phyloP scores from a whole-genome alignment of 2,329 filamentous ascomycete genomes.

The Scedosporium boydii region DNA sequence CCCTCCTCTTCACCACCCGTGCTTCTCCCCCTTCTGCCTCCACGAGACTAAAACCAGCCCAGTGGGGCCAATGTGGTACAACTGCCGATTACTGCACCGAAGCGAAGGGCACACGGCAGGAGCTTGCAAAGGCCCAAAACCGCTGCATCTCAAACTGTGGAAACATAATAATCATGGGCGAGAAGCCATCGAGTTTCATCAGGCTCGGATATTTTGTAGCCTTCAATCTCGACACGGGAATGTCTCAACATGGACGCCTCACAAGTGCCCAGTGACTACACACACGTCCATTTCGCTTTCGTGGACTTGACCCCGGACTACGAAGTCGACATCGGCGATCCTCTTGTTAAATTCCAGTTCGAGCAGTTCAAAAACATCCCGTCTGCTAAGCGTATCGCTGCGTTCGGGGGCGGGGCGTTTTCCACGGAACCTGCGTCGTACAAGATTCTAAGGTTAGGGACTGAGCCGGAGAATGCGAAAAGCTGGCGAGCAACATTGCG shows the following conservation, averaged over 20 bases:
- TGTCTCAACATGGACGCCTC: conserved; percentile 22
- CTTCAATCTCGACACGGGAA: conserved; percentile 18
- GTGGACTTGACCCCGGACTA: conserved; percentile 14
- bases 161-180: no score
- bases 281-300: conserved; percentile 24
- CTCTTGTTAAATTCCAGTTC: conserved; percentile 16
- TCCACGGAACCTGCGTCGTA: conserved; percentile 17
- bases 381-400: conserved; percentile 22
- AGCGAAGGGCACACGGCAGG: no score
- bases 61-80: no score
- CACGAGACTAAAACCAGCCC: no score
- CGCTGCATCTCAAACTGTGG: no score
- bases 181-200: conserved; percentile 9
- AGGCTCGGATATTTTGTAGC: conserved; percentile 24
- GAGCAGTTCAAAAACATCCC: conserved; percentile 18
- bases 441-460: conserved; percentile 19
- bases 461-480: conserved; percentile 23
- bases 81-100: no score
- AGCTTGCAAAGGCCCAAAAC: no score
- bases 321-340: conserved; percentile 11
- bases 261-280: conserved; percentile 14
- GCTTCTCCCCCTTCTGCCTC: no score
- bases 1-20: no score
- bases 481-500: conserved; percentile 24
- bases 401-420: conserved; percentile 26